Evolutionary conservation across 169 alveolate genomes (phyloP), one percentile per base, ranked within the genome.

Genomic region (Cryptosporidium viatorum): DNA sequence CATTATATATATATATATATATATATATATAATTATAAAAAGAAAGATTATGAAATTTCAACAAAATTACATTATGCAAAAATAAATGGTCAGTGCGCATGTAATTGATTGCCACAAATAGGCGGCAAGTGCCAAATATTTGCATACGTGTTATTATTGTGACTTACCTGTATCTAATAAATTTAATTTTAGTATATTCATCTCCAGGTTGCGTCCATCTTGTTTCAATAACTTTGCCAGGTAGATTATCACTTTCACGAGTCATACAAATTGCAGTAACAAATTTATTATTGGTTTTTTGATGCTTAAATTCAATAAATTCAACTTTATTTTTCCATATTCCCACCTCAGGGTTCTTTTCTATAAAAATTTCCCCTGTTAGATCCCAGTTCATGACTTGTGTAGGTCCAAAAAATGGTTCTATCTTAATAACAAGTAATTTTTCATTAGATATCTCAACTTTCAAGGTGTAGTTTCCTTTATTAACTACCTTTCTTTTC

Each of bases 161-260:
- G 26, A 73, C 89, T 60, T 80, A 80, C 89, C 75, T 59, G 29
- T 80, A 80, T 80, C 89, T 60, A 43, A 80, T 80, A 80, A 58
- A 80, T 43, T 80, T 80, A 29, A 80, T 41, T 9, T 35, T 60
- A 7, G 65, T 21, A 43, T 80, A 45, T 43, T 62, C 41, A 8
- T 18, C n/a, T 29, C 59, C 67, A 29, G 62, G 41, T 43, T 80
- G 89, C 14, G 80, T 41, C 89, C 89, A 80, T 65, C 89, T 80
- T 41, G 89, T 80, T 62, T 80, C 89, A 9, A 80, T 39, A 21
- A 80, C 37, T 37, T 37, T 43, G 2, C 75, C 67, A 3, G 45
- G 43, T n/a, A 80, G 33, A 62, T 80, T 80, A 1, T 62, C 74
- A 31, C 68, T 80, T 23, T 48, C 59, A n/a, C 89, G 35, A 29